phyloP scores from a whole-genome alignment of 495 filamentous ascomycete genomes.

The Patellaria atrata region DNA sequence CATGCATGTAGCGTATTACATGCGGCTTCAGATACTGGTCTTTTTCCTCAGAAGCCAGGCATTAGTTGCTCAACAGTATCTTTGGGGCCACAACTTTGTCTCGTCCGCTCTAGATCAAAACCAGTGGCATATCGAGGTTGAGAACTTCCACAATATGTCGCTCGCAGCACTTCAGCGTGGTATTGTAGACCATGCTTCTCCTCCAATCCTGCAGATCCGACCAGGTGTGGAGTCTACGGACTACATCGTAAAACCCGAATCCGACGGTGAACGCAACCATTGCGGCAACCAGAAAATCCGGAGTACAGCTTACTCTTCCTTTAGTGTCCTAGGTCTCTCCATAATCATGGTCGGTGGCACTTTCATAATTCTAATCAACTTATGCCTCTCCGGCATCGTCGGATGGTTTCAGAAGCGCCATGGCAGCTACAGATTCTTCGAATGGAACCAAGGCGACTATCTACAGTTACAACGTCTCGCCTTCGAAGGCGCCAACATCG shows the following conservation, averaged over 20 bases:
- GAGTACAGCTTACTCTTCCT: conserved; percentile 6
- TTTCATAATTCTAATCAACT: conserved; percentile 14
- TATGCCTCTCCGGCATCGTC: conserved; percentile 3
- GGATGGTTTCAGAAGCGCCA: conserved; percentile 3
- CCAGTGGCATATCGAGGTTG: conserved; percentile 13
- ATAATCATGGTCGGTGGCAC: conserved; percentile 15
- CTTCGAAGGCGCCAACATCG: conserved; percentile 9
- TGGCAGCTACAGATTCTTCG: background rate
- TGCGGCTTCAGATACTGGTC: conserved; percentile 8
- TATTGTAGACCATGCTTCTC: conserved; percentile 11
- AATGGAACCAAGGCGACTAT: conserved; percentile 6
- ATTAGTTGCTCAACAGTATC: conserved; percentile 7
- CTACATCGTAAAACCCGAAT: conserved; percentile 3
- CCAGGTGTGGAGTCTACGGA: conserved; percentile 3
- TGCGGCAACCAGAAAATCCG: conserved; percentile 13
- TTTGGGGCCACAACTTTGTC: conserved; percentile 2
- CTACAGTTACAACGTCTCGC: conserved; percentile 11
- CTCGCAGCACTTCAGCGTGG: conserved; percentile 12
- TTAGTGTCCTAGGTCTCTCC: conserved; percentile 13
- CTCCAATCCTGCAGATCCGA: conserved; percentile 7
- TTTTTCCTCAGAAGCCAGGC: conserved; percentile 3
- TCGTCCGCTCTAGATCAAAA: conserved; percentile 4
- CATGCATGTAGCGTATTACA: conserved; percentile 12
- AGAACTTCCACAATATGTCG: conserved; percentile 15
- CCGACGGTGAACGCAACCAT: conserved; percentile 3